Evolutionary conservation across 768 basidiomycete species (phyloP).

Genomic region (Trametes meyenii): DNA sequence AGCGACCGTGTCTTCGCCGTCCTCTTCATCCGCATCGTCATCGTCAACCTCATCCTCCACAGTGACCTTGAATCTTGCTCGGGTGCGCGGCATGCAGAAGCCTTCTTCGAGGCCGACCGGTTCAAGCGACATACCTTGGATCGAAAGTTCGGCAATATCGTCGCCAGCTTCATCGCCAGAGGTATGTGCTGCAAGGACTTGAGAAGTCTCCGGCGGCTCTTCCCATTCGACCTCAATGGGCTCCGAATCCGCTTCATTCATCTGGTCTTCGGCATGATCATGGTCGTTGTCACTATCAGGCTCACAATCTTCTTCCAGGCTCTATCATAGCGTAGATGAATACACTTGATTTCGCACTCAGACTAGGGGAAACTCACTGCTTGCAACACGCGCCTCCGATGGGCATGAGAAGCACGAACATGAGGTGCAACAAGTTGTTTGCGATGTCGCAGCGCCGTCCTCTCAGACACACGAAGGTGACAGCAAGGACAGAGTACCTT

Average conservation of each 20-base stretch:
- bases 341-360: not conserved
- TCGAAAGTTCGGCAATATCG: not conserved
- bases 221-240: too few relatives aligned
- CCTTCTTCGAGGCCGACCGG: not conserved
- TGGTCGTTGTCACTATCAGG: too few relatives aligned
- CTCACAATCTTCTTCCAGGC: too few relatives aligned
- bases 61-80: not conserved
- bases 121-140: not conserved
- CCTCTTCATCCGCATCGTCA: not conserved
- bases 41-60: not conserved
- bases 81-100: not conserved
- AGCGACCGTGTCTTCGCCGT: not conserved
- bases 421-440: not conserved
- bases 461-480: not conserved
- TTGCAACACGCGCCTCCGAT: not conserved
- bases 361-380: not conserved
- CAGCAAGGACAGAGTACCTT: not conserved
- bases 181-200: too few relatives aligned
- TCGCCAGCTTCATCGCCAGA: not conserved
- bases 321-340: not conserved
- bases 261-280: too few relatives aligned
- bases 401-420: not conserved
- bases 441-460: not conserved
- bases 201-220: too few relatives aligned
- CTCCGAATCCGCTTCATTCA: too few relatives aligned